These are phyloP conservation scores for Haplosporangium sp. DNA, from an alignment of 371 early-diverging fungal species.

Conservation along the genomic window DNA sequence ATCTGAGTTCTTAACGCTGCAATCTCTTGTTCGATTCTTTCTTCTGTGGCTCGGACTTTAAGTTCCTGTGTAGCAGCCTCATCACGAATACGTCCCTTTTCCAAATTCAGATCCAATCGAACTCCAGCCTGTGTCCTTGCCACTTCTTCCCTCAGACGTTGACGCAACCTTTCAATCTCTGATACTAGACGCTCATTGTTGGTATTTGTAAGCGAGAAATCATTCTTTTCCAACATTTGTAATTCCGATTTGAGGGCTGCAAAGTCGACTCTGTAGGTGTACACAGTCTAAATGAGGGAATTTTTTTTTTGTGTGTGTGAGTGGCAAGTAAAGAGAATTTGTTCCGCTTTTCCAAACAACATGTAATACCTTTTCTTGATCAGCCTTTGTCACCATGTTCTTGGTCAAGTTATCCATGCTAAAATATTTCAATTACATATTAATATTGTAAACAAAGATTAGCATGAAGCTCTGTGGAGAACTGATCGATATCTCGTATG, in stretches of 20 bases:
- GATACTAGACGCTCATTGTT: slow-evolving; percentile 85
- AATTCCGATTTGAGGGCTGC: slow-evolving; percentile 90
- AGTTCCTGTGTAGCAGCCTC: slow-evolving; percentile 87
- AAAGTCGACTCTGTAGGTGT: slow-evolving; percentile 92
- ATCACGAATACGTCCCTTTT: slow-evolving; percentile 90
- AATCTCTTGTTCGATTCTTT: slow-evolving; percentile 91
- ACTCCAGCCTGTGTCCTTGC: slow-evolving; percentile 89
- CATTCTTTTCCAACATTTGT: slow-evolving; percentile 90
- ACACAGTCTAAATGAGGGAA: slow-evolving; percentile 67
- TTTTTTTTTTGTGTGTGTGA: background rate
- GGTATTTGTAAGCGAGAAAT: slow-evolving; percentile 85
- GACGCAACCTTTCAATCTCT: slow-evolving; percentile 85
- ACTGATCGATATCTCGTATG: too few species aligned
- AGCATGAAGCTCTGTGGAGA: too few species aligned
- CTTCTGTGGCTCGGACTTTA: slow-evolving; percentile 88
- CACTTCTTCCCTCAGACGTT: slow-evolving; percentile 85
- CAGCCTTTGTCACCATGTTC: slow-evolving; percentile 82
- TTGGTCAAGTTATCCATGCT: slow-evolving; percentile 70
- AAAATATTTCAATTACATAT: background rate
- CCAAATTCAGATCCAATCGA: slow-evolving; percentile 88
- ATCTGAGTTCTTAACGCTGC: slow-evolving; percentile 86
- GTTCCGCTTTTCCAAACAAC: too few species aligned
- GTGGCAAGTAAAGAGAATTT: background rate
- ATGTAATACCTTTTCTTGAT: slow-evolving; percentile 80
- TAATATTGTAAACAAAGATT: too few species aligned